Evolutionary conservation across 805 yeast genomes (phyloP).

Genomic region (Ogataea parapolymorpha): DNA sequence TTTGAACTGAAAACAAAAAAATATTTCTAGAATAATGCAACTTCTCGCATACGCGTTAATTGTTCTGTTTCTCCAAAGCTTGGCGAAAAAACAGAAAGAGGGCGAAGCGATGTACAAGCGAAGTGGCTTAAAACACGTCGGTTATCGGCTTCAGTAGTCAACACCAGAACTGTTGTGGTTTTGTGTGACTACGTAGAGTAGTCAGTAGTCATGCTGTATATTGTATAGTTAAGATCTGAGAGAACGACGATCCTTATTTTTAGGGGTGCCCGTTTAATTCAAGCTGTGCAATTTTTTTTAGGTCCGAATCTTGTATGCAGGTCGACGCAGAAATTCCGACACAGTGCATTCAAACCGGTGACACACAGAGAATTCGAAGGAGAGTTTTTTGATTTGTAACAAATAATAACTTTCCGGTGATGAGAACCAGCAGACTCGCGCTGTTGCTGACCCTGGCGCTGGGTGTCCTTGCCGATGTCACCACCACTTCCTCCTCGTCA

Average conservation of each 20-base stretch:
- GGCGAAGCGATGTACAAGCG: not conserved
- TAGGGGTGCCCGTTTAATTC: not conserved
- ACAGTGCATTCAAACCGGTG: not conserved
- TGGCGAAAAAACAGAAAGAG: not conserved
- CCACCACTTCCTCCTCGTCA: slow-evolving; percentile 43
- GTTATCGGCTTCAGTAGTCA: no score
- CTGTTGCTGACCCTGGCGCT: slow-evolving; percentile 2
- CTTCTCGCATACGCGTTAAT: not conserved
- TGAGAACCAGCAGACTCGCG: slow-evolving; percentile 1
- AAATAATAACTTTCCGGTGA: not conserved
- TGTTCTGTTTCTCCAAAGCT: not conserved
- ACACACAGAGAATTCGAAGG: not conserved
- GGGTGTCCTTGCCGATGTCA: slow-evolving; percentile 40
- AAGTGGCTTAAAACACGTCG: no score
- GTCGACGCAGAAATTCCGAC: not conserved
- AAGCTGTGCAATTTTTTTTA: not conserved
- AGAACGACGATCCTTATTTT: not conserved
- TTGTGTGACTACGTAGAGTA: no score
- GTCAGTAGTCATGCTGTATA: not conserved
- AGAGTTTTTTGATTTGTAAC: not conserved
- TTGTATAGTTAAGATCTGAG: not conserved
- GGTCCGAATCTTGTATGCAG: not conserved
- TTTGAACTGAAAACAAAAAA: slow-evolving; percentile 11
- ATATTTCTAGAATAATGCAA: not conserved
- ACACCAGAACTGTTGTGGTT: no score